Percentiles rank a stretch among this genome's conserved stretches.
Evolutionary conservation across 1,284 basidiomycete species (phyloP).

Genomic region (Puccinia novopanici): DNA sequence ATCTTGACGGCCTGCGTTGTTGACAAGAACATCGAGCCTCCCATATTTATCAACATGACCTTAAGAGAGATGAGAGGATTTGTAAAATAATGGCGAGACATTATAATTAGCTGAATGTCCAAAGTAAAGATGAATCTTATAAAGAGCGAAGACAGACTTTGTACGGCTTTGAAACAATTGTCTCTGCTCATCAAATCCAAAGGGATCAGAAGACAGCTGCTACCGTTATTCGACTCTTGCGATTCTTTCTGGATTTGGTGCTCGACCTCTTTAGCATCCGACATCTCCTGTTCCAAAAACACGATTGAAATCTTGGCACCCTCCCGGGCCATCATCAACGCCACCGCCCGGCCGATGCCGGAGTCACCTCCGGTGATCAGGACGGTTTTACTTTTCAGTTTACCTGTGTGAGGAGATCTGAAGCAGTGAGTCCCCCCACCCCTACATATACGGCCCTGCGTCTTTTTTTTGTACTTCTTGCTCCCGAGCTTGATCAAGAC

Average conservation of each 20-base stretch:
- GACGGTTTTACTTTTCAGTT: conserved; percentile 67
- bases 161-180: conserved; percentile 36
- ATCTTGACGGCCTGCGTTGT: conserved; percentile 70
- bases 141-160: neutral
- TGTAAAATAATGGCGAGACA: too few relatives aligned
- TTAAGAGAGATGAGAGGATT: neutral
- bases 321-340: conserved; percentile 68
- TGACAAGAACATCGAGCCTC: conserved; percentile 66
- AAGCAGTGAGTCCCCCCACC: neutral
- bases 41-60: conserved; percentile 65
- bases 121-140: neutral
- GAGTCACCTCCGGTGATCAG: conserved; percentile 67
- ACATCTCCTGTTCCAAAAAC: conserved; percentile 68
- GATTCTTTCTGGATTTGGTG: conserved; percentile 60
- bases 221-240: conserved; percentile 61
- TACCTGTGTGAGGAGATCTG: conserved; percentile 58
- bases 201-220: conserved; percentile 63
- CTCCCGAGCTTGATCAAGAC: conserved; percentile 51
- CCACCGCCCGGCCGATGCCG: conserved; percentile 68
- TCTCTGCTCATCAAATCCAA: conserved; percentile 61
- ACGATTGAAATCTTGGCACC: conserved; percentile 69
- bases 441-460: too few relatives aligned
- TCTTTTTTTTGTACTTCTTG: neutral
- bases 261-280: conserved; percentile 64
- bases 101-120: neutral